Evolutionary conservation across 2,329 filamentous ascomycete species (phyloP).

Genomic region (Stachybotrys chartarum): DNA sequence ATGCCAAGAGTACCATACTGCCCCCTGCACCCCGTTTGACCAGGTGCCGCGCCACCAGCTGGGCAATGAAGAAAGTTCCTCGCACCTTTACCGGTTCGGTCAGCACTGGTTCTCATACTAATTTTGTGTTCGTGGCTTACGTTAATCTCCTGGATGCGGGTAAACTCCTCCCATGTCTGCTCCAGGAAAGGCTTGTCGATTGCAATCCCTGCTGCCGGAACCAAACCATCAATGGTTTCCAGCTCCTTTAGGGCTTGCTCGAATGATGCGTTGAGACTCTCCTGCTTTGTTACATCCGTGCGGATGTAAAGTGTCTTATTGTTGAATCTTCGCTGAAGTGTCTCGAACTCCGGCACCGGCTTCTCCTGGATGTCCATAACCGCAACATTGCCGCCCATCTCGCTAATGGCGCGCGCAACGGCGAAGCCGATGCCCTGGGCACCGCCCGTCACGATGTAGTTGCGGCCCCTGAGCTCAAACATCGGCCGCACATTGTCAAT

Average conservation of each 20-base stretch:
- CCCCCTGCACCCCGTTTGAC: slow-evolving; percentile 28
- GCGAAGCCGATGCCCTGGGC: slow-evolving; percentile 32
- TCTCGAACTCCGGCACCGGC: slow-evolving; percentile 19
- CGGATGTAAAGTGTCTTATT: slow-evolving; percentile 19
- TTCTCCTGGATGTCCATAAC: slow-evolving; percentile 25
- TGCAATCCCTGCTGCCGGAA: slow-evolving; percentile 29
- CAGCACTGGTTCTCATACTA: no score
- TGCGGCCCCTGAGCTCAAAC: slow-evolving; percentile 26
- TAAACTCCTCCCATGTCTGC: slow-evolving; percentile 34
- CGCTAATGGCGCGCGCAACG: slow-evolving; percentile 26
- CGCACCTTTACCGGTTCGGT: no score
- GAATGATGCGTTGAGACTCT: slow-evolving; percentile 18
- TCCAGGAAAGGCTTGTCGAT: slow-evolving; percentile 37
- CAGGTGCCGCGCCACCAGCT: slow-evolving; percentile 30
- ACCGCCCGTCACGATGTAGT: slow-evolving; percentile 31
- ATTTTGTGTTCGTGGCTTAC: slow-evolving; percentile 14
- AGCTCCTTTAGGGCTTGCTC: slow-evolving; percentile 14
- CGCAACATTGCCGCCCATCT: slow-evolving; percentile 32
- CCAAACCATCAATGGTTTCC: slow-evolving; percentile 19
- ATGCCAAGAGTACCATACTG: slow-evolving; percentile 25
- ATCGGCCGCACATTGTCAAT: slow-evolving; percentile 17
- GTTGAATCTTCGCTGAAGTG: slow-evolving; percentile 11
- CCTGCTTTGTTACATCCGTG: slow-evolving; percentile 22
- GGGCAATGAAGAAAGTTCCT: slow-evolving; percentile 33
- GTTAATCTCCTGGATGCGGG: slow-evolving; percentile 32